Evolutionary conservation across 2,329 filamentous ascomycete genomes (phyloP), one percentile per base, ranked within the genome.

Genomic region (Colletotrichum spaethianum): DNA sequence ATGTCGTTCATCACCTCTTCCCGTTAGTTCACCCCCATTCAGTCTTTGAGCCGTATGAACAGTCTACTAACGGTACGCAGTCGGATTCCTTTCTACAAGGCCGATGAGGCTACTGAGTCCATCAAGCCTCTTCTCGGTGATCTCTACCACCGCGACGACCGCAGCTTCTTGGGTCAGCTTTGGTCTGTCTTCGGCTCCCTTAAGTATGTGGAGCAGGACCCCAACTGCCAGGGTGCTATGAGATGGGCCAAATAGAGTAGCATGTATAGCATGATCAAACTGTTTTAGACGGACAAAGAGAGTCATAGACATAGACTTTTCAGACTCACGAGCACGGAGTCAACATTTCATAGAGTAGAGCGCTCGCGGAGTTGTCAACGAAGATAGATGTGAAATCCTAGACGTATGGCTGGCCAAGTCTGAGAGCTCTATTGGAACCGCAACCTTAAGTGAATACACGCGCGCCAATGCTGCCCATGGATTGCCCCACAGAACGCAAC

Each of bases 1-100:
- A 91, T 77, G 90, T 91, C 28, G 84, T 90, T 55, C 90, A 92
- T 80, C 90, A 92, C 75, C 82, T 89, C 23, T 87, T 90, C 82
- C 86, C 89, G 82, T 87, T 82, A 75, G 83, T 55, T 20, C 40
- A 12, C 5, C 28, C 9, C 46, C 12, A 7, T 14, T 20, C 28
- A 31, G 8, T 20, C 2, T 48, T 11, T 9, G 14, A n/a, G 9
- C 23, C 12, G 3, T 12, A 1, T 23, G 20, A 16, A 42, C 2
- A 1, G 12, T 26, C 40, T 4, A 3, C 31, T 72, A 63, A 69
- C 75, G 66, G 50, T 61, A 8, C n/a, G 16, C 64, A 84, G 83
- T 33, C 80, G 82, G 44, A 90, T 91, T 56, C 89, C 89, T 18
- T 90, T 90, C 79, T 91, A 91, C 82, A 83, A 89, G 75, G 88